Conservation (phyloP, 2,329 filamentous ascomycete genomes). For the Teratosphaeria destructans region DNA sequence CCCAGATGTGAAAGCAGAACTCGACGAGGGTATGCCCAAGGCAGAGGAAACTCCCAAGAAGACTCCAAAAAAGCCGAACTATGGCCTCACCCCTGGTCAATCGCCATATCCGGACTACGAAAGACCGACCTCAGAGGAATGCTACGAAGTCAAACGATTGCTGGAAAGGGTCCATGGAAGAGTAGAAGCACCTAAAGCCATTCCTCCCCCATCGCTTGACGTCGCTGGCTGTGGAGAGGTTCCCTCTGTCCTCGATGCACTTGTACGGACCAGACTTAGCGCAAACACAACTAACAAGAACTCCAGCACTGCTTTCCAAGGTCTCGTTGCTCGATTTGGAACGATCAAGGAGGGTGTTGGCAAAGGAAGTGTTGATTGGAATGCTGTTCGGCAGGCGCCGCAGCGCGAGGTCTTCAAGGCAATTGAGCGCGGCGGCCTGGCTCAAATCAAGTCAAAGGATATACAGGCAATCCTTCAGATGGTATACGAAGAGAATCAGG, state of each 20-base stretch:
- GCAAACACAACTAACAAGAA: conserved; percentile 51
- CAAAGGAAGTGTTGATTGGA: conserved; percentile 65
- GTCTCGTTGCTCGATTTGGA: conserved; percentile 55
- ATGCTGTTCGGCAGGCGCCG: conserved; percentile 52
- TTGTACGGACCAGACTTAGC: conserved; percentile 52
- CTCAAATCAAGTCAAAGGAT: conserved; percentile 57
- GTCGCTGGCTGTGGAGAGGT: conserved; percentile 62
- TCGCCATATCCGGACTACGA: conserved; percentile 59
- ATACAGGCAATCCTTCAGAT: conserved; percentile 66
- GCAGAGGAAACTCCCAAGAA: conserved; percentile 24
- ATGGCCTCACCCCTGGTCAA: conserved; percentile 36
- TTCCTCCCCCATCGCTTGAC: conserved; percentile 53
- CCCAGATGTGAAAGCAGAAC: neutral
- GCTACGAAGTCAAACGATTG: conserved; percentile 56
- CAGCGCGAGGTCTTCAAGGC: conserved; percentile 54
- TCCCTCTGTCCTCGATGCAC: conserved; percentile 53
- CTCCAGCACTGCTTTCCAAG: conserved; percentile 55
- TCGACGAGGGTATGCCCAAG: conserved; percentile 11
- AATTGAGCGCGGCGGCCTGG: conserved; percentile 61
- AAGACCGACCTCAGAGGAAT: conserved; percentile 57
- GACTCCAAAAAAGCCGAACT: conserved; percentile 13
- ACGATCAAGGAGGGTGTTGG: conserved; percentile 43
- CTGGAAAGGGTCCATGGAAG: conserved; percentile 57
- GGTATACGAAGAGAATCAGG: conserved; percentile 58
- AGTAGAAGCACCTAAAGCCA: conserved; percentile 51